phyloP scores from a whole-genome alignment of 495 filamentous ascomycete species.

The Amorphotheca resinae region DNA sequence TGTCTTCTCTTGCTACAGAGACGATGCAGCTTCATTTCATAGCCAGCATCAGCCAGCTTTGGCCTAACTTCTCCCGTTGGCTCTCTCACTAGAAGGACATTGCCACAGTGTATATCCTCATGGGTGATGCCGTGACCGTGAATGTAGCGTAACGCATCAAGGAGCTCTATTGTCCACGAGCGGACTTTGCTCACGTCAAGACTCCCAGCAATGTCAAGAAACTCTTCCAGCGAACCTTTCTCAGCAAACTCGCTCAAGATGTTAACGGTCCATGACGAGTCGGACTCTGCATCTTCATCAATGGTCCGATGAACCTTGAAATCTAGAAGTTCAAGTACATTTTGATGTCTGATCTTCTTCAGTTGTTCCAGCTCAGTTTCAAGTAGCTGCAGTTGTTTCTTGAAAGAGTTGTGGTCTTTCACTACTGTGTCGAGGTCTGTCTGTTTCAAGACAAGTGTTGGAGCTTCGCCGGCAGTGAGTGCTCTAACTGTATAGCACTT shows the following conservation, averaged over 20 bases:
- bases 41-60: conserved; percentile 59
- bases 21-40: conserved; percentile 47
- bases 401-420: conserved; percentile 44
- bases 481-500: conserved; percentile 60
- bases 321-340: conserved; percentile 63
- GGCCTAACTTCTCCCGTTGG: conserved; percentile 44
- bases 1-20: conserved; percentile 35
- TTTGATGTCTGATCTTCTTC: conserved; percentile 63
- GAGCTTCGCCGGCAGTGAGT: conserved; percentile 37
- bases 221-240: conserved; percentile 70
- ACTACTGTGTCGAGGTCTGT: conserved; percentile 41
- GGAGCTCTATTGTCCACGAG: conserved; percentile 78
- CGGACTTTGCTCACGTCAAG: conserved; percentile 60
- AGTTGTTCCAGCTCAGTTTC: conserved; percentile 59
- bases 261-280: conserved; percentile 60
- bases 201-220: conserved; percentile 65
- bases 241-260: conserved; percentile 67
- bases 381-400: conserved; percentile 51
- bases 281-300: conserved; percentile 28
- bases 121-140: conserved; percentile 71
- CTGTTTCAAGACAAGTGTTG: conserved; percentile 60
- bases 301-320: conserved; percentile 54
- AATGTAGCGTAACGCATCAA: conserved; percentile 77
- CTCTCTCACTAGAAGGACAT: conserved; percentile 56
- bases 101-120: conserved; percentile 60